Conservation (phyloP, 768 basidiomycete species). For the Boletus patriciae region DNA sequence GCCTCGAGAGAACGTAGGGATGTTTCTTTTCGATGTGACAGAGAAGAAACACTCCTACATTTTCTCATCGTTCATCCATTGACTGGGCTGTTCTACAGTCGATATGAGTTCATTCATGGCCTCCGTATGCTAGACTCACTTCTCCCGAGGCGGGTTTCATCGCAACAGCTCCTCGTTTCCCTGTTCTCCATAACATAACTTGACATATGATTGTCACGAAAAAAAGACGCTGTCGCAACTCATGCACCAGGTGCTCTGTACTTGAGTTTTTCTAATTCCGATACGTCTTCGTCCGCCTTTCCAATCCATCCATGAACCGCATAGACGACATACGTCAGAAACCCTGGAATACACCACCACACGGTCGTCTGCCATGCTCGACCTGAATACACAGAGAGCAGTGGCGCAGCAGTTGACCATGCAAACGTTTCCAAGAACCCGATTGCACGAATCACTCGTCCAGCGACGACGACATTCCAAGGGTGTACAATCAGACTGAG, state of each 20-base stretch:
- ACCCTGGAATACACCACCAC: conserved; percentile 52
- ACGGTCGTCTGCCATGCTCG: conserved; percentile 52
- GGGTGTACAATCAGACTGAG: conserved; percentile 46
- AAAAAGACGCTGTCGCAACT: conserved; percentile 2
- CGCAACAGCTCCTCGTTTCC: too few species aligned
- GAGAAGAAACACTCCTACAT: too few species aligned
- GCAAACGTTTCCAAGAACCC: conserved; percentile 34
- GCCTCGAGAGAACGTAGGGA: too few species aligned
- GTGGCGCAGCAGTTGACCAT: conserved; percentile 49
- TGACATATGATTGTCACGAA: neutral
- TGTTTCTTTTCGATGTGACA: too few species aligned
- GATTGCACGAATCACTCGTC: conserved; percentile 32
- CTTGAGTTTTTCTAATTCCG: conserved; percentile 51
- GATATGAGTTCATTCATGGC: too few species aligned
- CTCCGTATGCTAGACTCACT: too few species aligned
- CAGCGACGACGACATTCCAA: conserved; percentile 29
- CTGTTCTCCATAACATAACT: neutral
- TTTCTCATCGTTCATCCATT: too few species aligned
- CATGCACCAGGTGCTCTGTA: conserved; percentile 58
- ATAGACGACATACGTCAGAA: conserved; percentile 47
- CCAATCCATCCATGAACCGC: conserved; percentile 46
- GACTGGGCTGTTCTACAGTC: too few species aligned
- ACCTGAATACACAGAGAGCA: conserved; percentile 47
- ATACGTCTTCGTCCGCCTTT: conserved; percentile 47
- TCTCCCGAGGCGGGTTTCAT: too few species aligned